phyloP scores from a whole-genome alignment of 768 basidiomycete genomes.

The Sarcodon sp. region DNA sequence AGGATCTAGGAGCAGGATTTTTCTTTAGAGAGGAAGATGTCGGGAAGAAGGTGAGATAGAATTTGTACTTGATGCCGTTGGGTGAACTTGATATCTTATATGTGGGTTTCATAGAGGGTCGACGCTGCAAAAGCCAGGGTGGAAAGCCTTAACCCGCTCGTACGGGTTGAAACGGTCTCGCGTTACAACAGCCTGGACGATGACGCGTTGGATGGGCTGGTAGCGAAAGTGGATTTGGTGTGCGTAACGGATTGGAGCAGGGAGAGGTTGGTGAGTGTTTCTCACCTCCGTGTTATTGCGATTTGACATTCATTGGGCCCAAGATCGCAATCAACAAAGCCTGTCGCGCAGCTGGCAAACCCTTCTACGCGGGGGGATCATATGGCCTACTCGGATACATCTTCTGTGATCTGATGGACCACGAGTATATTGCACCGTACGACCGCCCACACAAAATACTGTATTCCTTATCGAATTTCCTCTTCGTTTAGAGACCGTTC shows the following conservation, averaged over 20 bases:
- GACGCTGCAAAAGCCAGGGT: constrained; percentile 78
- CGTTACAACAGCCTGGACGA: constrained; percentile 32
- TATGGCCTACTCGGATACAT: constrained; percentile 90
- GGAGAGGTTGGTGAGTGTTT: constrained; percentile 52
- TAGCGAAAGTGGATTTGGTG: constrained; percentile 68
- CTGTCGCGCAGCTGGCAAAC: constrained; percentile 62
- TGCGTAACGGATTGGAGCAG: constrained; percentile 75
- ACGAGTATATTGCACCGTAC: constrained; percentile 79
- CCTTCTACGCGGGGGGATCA: constrained; percentile 86
- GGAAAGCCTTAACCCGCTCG: constrained; percentile 86
- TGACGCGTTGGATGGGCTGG: constrained; percentile 41
- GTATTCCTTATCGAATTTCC: constrained; percentile 2
- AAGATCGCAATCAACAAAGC: constrained; percentile 70
- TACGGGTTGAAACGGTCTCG: constrained; percentile 60
- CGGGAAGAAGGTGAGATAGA: constrained; percentile 58
- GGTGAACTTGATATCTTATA: constrained; percentile 13
- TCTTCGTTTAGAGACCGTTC: constrained; percentile 42
- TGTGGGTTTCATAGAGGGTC: constrained; percentile 48
- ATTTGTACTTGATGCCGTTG: background rate
- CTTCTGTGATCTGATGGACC: constrained; percentile 83
- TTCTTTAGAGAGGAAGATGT: constrained; percentile 91
- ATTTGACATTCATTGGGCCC: background rate
- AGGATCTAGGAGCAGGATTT: constrained; percentile 88
- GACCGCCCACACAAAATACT: constrained; percentile 15
- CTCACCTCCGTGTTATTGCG: too few species aligned